Conservation (phyloP, 768 basidiomycete genomes). For the Cystobasidiopsis lactophilus region DNA sequence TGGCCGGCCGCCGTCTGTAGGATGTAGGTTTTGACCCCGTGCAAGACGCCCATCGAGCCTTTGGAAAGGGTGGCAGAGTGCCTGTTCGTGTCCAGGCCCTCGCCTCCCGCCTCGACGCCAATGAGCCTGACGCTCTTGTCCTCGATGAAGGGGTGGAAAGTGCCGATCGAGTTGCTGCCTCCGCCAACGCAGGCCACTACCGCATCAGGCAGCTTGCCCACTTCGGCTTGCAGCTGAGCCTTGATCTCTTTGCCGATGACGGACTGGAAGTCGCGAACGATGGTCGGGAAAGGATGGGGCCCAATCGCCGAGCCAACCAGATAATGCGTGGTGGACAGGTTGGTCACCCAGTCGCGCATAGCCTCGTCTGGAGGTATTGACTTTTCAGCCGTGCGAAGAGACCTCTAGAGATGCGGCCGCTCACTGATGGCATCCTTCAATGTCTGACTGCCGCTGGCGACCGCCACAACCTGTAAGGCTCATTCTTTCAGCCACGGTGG, state of each 20-base stretch:
- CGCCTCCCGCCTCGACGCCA: conserved; percentile 93
- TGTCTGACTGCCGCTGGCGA: conserved; percentile 77
- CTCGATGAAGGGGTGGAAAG: conserved; percentile 87
- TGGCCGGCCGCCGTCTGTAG: conserved; percentile 73
- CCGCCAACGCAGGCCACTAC: conserved; percentile 96
- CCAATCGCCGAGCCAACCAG: conserved; percentile 93
- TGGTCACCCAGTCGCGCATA: conserved; percentile 95
- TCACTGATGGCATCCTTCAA: conserved; percentile 80
- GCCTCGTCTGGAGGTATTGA: conserved; percentile 47
- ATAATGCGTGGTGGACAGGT: conserved; percentile 81
- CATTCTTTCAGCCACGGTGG: background rate
- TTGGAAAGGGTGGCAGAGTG: conserved; percentile 86
- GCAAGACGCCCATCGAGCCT: conserved; percentile 81
- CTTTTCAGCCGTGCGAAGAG: background rate
- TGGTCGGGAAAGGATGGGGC: conserved; percentile 96
- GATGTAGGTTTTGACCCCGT: conserved; percentile 88
- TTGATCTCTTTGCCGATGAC: conserved; percentile 92
- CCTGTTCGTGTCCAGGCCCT: conserved; percentile 62
- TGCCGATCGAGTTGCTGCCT: conserved; percentile 84
- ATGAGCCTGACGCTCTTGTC: conserved; percentile 66
- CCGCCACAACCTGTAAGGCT: conserved; percentile 54
- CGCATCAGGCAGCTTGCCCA: conserved; percentile 74
- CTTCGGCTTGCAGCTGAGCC: conserved; percentile 44
- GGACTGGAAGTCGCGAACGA: conserved; percentile 93
- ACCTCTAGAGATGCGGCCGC: background rate